Evolutionary conservation across 2,329 filamentous ascomycete genomes (phyloP).

Genomic region (Clarireedia monteithiana): DNA sequence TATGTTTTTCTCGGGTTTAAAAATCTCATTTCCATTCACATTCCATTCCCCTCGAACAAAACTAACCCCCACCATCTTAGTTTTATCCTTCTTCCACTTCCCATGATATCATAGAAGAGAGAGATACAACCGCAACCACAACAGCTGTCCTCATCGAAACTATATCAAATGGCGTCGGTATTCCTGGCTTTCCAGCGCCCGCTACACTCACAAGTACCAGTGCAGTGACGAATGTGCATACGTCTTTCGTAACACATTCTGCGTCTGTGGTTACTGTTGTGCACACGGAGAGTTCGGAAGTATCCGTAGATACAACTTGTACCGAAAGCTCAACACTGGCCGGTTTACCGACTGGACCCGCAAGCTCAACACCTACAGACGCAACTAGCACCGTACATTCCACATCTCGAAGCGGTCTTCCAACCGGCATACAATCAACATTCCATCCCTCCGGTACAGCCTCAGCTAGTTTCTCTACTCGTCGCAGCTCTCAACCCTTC

Average conservation of each 20-base stretch:
- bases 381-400: not conserved
- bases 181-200: not conserved
- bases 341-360: not conserved
- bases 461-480: not conserved
- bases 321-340: not conserved
- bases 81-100: not conserved
- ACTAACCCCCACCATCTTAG: not conserved
- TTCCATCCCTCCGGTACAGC: not conserved
- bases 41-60: no score
- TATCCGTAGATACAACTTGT: not conserved
- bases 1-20: no score
- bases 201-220: not conserved
- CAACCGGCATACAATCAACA: no score
- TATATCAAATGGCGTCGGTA: not conserved
- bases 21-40: no score
- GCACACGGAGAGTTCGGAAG: not conserved
- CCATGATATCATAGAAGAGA: not conserved
- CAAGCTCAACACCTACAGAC: no score
- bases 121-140: not conserved
- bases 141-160: not conserved
- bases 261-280: not conserved
- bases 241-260: not conserved
- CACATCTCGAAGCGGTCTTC: no score
- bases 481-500: no score
- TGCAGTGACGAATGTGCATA: not conserved